phyloP scores from a whole-genome alignment of 495 filamentous ascomycete genomes.

The Pyrenopolyporus hunteri region DNA sequence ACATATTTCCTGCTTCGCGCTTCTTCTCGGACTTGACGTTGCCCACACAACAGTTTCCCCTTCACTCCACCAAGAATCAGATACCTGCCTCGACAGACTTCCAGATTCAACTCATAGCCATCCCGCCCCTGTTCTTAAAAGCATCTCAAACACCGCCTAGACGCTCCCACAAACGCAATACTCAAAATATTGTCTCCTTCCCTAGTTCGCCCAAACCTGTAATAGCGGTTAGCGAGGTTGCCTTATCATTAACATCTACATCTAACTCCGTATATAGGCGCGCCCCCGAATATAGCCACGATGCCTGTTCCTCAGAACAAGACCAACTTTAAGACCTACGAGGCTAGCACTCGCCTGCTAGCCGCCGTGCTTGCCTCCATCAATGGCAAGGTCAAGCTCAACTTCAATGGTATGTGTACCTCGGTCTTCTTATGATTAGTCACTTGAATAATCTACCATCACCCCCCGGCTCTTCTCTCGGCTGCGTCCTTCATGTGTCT shows the following conservation, averaged over 20 bases:
- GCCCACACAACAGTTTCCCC: not conserved
- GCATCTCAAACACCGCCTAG: not conserved
- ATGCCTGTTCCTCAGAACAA: conserved; percentile 42
- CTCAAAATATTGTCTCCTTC: not conserved
- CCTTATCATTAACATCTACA: no score
- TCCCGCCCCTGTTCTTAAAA: not conserved
- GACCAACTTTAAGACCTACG: conserved; percentile 56
- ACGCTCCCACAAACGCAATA: not conserved
- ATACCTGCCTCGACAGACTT: not conserved
- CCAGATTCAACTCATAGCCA: not conserved
- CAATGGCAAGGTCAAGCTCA: conserved; percentile 47
- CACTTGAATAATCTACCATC: not conserved
- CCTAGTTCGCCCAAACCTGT: not conserved
- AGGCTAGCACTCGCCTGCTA: conserved; percentile 55
- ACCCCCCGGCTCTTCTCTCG: not conserved
- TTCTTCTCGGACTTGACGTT: not conserved
- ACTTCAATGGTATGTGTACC: conserved; percentile 56
- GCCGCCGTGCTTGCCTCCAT: conserved; percentile 58
- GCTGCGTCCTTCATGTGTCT: not conserved
- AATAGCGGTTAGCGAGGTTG: no score
- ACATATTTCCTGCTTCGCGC: not conserved
- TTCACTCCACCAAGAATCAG: not conserved
- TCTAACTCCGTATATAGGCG: not conserved
- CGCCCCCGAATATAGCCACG: conserved; percentile 2
- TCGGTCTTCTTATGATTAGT: not conserved